Evolutionary conservation across 176 grass and related monocot species (phyloP).

Genomic region (Bonia amplexicaulis): DNA sequence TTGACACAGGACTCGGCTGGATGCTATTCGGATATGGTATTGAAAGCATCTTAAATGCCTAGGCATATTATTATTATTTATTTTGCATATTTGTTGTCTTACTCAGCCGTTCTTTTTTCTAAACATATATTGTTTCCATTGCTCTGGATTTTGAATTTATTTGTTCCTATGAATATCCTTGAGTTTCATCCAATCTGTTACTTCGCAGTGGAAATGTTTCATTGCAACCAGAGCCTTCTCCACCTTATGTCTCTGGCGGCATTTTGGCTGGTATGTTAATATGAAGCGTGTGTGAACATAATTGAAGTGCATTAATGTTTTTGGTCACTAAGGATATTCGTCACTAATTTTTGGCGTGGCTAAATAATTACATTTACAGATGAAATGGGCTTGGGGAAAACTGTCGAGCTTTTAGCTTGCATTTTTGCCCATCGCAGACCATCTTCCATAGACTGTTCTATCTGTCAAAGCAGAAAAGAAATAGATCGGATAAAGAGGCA

Average conservation of each 20-base stretch:
- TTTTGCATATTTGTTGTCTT: conserved; percentile 14
- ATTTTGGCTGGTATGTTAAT: conserved; percentile 79
- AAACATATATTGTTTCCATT: background rate
- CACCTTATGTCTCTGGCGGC: conserved; percentile 64
- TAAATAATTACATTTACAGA: conserved; percentile 61
- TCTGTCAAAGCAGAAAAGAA: conserved; percentile 24
- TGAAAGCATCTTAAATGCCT: background rate
- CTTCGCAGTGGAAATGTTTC: conserved; percentile 77
- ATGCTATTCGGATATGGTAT: background rate
- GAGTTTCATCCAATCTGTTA: conserved; percentile 1
- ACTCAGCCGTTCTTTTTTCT: background rate
- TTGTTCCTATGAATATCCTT: background rate
- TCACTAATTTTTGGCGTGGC: conserved; percentile 13
- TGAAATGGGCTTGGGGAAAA: conserved; percentile 98
- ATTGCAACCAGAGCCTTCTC: conserved; percentile 53
- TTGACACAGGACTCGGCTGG: background rate
- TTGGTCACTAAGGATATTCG: background rate
- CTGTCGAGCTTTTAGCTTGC: conserved; percentile 88
- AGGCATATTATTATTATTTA: conserved; percentile 17
- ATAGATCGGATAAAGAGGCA: conserved; percentile 56
- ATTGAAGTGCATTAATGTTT: conserved; percentile 6
- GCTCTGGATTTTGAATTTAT: background rate
- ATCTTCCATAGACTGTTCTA: conserved; percentile 18
- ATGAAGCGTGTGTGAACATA: background rate
- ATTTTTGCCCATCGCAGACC: conserved; percentile 74